These are phyloP conservation scores for Thalia dealbata DNA, from an alignment of 176 grass and related monocot genomes.

Conservation along the genomic window DNA sequence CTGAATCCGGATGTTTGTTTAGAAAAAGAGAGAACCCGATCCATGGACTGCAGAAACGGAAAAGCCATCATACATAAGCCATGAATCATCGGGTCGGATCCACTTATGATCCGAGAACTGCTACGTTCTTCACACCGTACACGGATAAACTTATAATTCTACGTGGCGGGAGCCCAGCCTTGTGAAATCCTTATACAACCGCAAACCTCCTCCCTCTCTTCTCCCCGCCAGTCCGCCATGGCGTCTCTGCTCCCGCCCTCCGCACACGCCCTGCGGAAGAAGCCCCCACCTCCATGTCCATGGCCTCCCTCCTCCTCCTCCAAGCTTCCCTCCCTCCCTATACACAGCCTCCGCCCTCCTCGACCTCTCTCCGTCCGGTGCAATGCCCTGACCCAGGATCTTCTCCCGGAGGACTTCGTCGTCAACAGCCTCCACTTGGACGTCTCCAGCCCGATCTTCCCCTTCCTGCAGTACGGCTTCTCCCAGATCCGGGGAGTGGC, in stretches of 20 bases:
- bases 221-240: slow-evolving; percentile 9
- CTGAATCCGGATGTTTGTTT: no score
- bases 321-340: slow-evolving; percentile 22
- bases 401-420: slow-evolving; percentile 4
- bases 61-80: background rate
- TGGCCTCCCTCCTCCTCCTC: slow-evolving; percentile 32
- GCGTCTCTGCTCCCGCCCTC: no score
- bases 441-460: slow-evolving; percentile 24
- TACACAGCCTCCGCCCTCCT: background rate
- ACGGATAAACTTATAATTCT: background rate
- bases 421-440: slow-evolving; percentile 32
- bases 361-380: background rate
- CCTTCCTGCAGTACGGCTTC: slow-evolving; percentile 13
- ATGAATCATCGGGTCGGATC: no score
- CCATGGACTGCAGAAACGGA: no score
- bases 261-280: slow-evolving; percentile 24
- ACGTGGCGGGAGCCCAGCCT: background rate
- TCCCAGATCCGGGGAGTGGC: slow-evolving; percentile 29
- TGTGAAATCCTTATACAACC: background rate
- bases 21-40: no score
- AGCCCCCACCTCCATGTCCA: slow-evolving; percentile 39
- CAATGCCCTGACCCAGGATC: slow-evolving; percentile 12
- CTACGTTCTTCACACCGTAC: no score
- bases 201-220: background rate
- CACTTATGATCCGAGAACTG: no score